Evolutionary conservation across 2,329 filamentous ascomycete species (phyloP).

Genomic region (Fusarium bactridioides): DNA sequence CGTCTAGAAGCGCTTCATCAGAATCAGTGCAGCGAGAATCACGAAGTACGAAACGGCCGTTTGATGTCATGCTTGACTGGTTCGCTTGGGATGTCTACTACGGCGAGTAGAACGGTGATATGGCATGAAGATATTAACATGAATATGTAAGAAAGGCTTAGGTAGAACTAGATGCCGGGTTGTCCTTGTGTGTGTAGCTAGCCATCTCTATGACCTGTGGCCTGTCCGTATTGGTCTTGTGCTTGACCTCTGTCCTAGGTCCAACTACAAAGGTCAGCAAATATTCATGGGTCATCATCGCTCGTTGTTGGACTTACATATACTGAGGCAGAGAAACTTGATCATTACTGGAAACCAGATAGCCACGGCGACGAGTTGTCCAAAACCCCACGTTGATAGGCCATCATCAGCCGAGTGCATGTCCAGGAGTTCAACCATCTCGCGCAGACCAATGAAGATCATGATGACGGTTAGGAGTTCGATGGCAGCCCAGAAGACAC

Average conservation of each 20-base stretch:
- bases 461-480: fast-evolving
- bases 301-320: fast-evolving
- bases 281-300: fast-evolving
- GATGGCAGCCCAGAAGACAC: not conserved
- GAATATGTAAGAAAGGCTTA: fast-evolving
- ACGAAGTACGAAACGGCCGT: not conserved
- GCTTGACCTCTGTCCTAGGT: not conserved
- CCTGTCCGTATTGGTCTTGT: not conserved
- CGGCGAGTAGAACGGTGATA: not conserved
- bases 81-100: conserved; percentile 6
- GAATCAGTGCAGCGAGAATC: not conserved
- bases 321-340: not conserved
- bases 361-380: conserved; percentile 6
- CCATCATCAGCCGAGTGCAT: not conserved
- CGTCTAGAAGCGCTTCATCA: fast-evolving
- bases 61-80: conserved; percentile 8
- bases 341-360: not conserved
- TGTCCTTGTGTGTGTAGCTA: not conserved
- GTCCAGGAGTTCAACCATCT: not conserved
- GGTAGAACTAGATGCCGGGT: too few relatives aligned
- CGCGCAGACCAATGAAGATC: not conserved
- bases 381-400: not conserved
- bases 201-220: not conserved
- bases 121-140: fast-evolving
- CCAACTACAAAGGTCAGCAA: not conserved